These are phyloP conservation scores for Eucalyptus caleyi DNA, from an alignment of 345 rosid genomes.

Conservation along the genomic window DNA sequence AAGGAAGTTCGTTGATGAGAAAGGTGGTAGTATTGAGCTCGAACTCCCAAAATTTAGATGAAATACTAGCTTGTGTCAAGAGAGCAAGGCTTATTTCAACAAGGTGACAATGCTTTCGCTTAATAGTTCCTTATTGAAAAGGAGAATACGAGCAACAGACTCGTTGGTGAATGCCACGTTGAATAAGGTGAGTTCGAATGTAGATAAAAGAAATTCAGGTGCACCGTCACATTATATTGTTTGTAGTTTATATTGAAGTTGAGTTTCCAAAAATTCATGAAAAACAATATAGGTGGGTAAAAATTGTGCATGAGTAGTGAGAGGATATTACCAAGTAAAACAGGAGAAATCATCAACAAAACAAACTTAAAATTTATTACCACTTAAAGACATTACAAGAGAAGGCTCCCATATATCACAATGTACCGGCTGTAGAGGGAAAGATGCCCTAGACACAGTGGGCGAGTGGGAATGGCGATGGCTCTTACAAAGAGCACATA, in stretches of 20 bases:
- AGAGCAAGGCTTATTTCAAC: background rate
- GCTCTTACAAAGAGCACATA: background rate
- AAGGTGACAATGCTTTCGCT: background rate
- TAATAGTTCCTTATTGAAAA: background rate
- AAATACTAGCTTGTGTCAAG: background rate
- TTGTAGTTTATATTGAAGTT: background rate
- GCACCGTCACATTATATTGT: background rate
- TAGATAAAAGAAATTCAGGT: background rate
- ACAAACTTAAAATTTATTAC: background rate
- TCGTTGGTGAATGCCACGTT: background rate
- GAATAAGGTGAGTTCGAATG: background rate
- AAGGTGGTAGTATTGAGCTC: background rate
- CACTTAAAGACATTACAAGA: background rate
- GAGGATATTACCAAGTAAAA: background rate
- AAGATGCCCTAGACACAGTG: background rate
- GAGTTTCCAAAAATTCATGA: background rate
- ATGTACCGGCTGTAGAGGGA: background rate
- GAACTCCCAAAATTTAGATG: background rate
- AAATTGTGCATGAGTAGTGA: background rate
- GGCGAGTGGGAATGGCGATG: too few relatives aligned
- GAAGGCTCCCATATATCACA: background rate
- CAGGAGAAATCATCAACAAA: background rate
- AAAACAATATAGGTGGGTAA: background rate
- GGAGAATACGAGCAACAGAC: background rate
- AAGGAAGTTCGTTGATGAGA: background rate